These are phyloP conservation scores for Aeschynomene evenia DNA, from an alignment of 306 rosid genomes.

Conservation along the genomic window DNA sequence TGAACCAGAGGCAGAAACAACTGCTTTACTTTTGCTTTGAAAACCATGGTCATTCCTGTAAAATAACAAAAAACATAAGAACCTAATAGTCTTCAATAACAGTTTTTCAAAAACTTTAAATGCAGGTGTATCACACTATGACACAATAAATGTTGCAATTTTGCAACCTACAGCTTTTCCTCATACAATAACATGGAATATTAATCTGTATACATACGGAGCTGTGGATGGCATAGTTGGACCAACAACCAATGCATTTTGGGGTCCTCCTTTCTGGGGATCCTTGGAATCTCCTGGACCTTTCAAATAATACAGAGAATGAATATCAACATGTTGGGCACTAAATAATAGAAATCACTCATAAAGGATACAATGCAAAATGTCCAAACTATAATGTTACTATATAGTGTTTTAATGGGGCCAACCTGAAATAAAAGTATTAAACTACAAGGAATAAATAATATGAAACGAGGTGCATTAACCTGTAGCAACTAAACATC, in stretches of 20 bases:
- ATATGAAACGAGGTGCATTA: neutral
- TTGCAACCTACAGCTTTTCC: neutral
- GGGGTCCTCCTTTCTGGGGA: slow-evolving; percentile 48
- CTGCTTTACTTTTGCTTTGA: slow-evolving; percentile 52
- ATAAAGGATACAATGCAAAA: neutral
- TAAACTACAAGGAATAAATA: neutral
- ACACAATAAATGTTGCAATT: neutral
- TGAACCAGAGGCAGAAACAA: slow-evolving; percentile 65
- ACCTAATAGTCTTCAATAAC: slow-evolving; percentile 27
- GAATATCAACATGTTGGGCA: slow-evolving; percentile 24
- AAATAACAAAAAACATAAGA: slow-evolving; percentile 29
- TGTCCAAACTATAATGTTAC: neutral
- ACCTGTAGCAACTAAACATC: neutral
- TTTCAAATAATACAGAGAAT: slow-evolving; percentile 29
- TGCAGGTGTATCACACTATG: neutral
- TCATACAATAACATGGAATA: neutral
- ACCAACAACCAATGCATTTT: slow-evolving; percentile 80
- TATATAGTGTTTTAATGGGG: neutral
- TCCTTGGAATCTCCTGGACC: slow-evolving; percentile 63
- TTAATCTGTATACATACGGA: slow-evolving; percentile 43
- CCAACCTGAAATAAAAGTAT: neutral
- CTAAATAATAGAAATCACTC: neutral
- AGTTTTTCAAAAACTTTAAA: neutral
- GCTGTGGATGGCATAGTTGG: slow-evolving; percentile 71
- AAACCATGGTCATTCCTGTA: slow-evolving; percentile 65